Evolutionary conservation across 2,329 filamentous ascomycete species (phyloP).

Genomic region (Arthrobotrys sinensis): DNA sequence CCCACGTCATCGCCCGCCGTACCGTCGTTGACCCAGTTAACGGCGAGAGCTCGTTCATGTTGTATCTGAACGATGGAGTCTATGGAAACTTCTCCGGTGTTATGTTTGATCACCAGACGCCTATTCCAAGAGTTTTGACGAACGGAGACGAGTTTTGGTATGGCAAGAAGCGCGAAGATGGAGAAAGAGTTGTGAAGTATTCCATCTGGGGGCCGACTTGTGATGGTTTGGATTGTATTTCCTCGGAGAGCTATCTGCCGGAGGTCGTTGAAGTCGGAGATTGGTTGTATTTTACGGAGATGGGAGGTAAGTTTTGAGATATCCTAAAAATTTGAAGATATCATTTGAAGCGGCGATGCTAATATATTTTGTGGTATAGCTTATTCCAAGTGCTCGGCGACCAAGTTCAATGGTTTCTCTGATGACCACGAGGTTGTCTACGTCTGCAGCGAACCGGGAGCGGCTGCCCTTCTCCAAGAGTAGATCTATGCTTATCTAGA

Average conservation of each 20-base stretch:
- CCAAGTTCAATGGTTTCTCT: constrained; percentile 96
- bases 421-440: constrained; percentile 94
- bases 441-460: constrained; percentile 92
- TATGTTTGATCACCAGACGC: constrained; percentile 98
- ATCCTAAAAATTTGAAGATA: not conserved
- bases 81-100: constrained; percentile 99
- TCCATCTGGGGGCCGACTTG: constrained; percentile 99
- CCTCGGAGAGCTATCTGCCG: constrained; percentile 82
- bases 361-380: constrained; percentile 69
- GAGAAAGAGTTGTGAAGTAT: constrained; percentile 79
- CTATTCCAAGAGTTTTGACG: constrained; percentile 84
- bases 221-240: constrained; percentile 96
- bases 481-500: constrained; percentile 8
- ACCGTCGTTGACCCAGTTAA: constrained; percentile 79
- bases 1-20: constrained; percentile 95
- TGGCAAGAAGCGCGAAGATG: constrained; percentile 72
- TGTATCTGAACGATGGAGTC: constrained; percentile 96
- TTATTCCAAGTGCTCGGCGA: constrained; percentile 98
- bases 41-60: constrained; percentile 85
- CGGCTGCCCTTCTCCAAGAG: constrained; percentile 76
- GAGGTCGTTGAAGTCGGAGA: constrained; percentile 90
- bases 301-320: constrained; percentile 74
- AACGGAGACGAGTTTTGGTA: constrained; percentile 74
- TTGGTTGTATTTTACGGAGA: constrained; percentile 98
- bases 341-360: not conserved